Conservation (phyloP, 139 green algal species). For the Zygnema cylindricum region DNA sequence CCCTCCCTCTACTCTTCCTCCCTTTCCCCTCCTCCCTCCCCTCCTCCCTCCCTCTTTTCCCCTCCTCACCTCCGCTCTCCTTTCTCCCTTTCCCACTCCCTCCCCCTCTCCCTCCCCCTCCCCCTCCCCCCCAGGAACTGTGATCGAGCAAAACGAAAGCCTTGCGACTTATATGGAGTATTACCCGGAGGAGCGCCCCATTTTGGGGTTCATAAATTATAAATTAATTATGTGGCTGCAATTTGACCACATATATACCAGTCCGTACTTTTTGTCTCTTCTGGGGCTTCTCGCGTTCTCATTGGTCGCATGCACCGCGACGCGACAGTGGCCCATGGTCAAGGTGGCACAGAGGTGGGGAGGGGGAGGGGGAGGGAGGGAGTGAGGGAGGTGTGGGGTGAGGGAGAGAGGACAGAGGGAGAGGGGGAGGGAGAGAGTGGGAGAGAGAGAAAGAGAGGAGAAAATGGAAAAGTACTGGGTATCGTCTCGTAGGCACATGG, state of each 20-base stretch:
- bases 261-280: conserved; percentile 87
- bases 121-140: conserved; percentile 35
- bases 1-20: background rate
- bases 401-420: too few relatives aligned
- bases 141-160: conserved; percentile 40
- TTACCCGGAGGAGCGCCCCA: conserved; percentile 28
- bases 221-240: conserved; percentile 25
- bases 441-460: too few relatives aligned
- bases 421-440: too few relatives aligned
- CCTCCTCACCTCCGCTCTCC: background rate
- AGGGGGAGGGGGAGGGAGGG: background rate
- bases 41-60: background rate
- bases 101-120: background rate
- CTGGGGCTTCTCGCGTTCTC: conserved; percentile 83
- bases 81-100: background rate
- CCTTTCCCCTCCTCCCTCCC: background rate
- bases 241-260: conserved; percentile 68
- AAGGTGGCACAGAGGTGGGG: conserved; percentile 68
- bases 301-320: conserved; percentile 90
- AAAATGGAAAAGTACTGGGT: too few relatives aligned
- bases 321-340: conserved; percentile 85
- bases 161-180: conserved; percentile 37
- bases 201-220: background rate
- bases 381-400: background rate
- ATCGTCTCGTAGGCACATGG: too few relatives aligned